phyloP scores from a whole-genome alignment of 2,329 filamentous ascomycete species.

The Colletotrichum acutatum region DNA sequence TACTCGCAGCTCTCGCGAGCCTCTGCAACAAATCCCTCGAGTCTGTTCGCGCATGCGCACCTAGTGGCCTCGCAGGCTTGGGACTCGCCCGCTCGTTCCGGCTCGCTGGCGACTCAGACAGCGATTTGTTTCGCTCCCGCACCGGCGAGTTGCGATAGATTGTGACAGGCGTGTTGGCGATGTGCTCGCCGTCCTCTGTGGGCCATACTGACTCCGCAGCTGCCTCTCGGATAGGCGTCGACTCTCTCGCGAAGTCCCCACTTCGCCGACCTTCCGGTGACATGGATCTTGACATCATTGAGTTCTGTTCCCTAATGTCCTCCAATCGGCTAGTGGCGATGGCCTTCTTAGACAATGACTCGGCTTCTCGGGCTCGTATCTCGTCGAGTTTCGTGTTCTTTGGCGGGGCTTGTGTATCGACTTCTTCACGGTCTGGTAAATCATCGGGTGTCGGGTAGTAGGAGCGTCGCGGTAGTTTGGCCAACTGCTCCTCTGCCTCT shows the following conservation, averaged over 20 bases:
- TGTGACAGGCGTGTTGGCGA: conserved; percentile 54
- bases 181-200: conserved; percentile 44
- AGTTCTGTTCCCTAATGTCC: conserved; percentile 64
- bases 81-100: conserved; percentile 26
- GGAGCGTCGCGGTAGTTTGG: background rate
- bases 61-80: background rate
- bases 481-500: conserved; percentile 40
- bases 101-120: conserved; percentile 33
- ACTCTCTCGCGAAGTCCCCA: conserved; percentile 40
- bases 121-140: conserved; percentile 26
- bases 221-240: conserved; percentile 9
- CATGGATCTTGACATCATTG: conserved; percentile 51
- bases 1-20: conserved; percentile 59
- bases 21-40: conserved; percentile 61
- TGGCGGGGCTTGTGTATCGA: conserved; percentile 29
- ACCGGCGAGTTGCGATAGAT: conserved; percentile 45
- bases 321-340: conserved; percentile 62
- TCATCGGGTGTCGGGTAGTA: conserved; percentile 47
- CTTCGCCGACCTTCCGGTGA: conserved; percentile 52
- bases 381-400: conserved; percentile 62
- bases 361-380: conserved; percentile 56
- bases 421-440: conserved; percentile 47
- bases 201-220: background rate
- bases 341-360: conserved; percentile 56
- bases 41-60: conserved; percentile 46